phyloP scores from a whole-genome alignment of 78 protist genomes.

The Goniomonas avonlea region DNA sequence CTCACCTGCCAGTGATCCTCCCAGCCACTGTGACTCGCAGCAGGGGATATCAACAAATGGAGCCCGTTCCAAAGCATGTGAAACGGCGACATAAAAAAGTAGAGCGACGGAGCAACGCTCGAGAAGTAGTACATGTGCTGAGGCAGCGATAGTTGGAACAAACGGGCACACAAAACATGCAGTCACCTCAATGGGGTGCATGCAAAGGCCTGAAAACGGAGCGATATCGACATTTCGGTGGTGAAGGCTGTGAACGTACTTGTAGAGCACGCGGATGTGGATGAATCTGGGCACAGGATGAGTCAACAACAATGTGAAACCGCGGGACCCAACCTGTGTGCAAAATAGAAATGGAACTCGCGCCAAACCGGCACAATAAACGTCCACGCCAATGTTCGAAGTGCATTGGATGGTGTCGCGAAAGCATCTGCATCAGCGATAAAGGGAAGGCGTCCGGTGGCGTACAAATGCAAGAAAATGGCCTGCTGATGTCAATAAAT shows the following conservation, averaged over 20 bases:
- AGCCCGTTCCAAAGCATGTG: slow-evolving; percentile 1
- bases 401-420: not conserved
- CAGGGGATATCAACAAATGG: slow-evolving; percentile 15
- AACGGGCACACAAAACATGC: not conserved
- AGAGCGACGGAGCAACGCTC: not conserved
- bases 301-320: no score
- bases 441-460: not conserved
- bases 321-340: no score
- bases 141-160: no score
- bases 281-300: no score
- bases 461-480: not conserved
- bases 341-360: slow-evolving; percentile 22
- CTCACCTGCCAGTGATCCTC: slow-evolving; percentile 26
- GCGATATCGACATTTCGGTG: slow-evolving; percentile 28
- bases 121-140: no score
- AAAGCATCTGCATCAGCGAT: not conserved
- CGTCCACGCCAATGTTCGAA: not conserved
- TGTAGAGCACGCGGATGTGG: slow-evolving; percentile 28
- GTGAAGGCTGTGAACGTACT: slow-evolving; percentile 29
- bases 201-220: slow-evolving; percentile 33
- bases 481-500: no score
- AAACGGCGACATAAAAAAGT: not conserved
- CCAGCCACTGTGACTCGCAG: slow-evolving; percentile 19
- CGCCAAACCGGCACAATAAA: slow-evolving; percentile 25
- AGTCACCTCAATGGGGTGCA: slow-evolving; percentile 46